A percentile compares a stretch with the other conserved stretches of the same genome.
These are phyloP conservation scores for Pichia pseudocactophila DNA, from an alignment of 805 yeast species.

Conservation along the genomic window DNA sequence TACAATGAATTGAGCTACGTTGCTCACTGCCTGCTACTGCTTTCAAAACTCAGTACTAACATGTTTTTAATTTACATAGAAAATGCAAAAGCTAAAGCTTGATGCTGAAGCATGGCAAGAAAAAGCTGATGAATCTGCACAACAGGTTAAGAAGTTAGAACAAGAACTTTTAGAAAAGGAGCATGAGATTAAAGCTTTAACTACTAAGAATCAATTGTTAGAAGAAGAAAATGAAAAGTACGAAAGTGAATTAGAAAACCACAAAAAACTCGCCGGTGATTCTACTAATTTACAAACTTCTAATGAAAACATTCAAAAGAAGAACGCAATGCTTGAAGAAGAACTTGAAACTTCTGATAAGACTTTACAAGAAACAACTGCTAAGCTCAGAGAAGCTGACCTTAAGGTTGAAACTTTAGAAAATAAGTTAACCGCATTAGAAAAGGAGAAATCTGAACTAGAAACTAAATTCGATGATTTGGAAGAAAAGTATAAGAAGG, in stretches of 20 bases:
- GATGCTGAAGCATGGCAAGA: constrained; percentile 98
- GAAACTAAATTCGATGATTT: constrained; percentile 89
- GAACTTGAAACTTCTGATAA: constrained; percentile 86
- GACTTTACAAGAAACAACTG: constrained; percentile 87
- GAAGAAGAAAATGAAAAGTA: constrained; percentile 77
- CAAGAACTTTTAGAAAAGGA: constrained; percentile 90
- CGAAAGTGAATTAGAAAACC: constrained; percentile 63
- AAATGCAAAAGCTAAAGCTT: constrained; percentile 78
- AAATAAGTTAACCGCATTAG: constrained; percentile 86
- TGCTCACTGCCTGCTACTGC: background rate
- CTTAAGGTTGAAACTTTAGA: constrained; percentile 93
- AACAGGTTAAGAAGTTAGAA: constrained; percentile 79
- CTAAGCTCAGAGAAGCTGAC: constrained; percentile 90
- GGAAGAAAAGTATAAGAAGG: constrained; percentile 68
- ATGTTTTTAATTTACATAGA: constrained; percentile 33
- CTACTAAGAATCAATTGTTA: constrained; percentile 82
- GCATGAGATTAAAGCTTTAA: constrained; percentile 86
- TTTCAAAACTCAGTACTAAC: background rate
- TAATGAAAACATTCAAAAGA: constrained; percentile 86
- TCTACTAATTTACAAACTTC: constrained; percentile 80
- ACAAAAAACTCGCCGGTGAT: constrained; percentile 84
- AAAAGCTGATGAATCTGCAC: constrained; percentile 80
- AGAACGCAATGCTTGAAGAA: constrained; percentile 80
- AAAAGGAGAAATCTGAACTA: constrained; percentile 83
- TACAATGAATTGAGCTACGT: background rate